Evolutionary conservation across 1,284 basidiomycete genomes (phyloP).

Genomic region (Trametes versicolor): DNA sequence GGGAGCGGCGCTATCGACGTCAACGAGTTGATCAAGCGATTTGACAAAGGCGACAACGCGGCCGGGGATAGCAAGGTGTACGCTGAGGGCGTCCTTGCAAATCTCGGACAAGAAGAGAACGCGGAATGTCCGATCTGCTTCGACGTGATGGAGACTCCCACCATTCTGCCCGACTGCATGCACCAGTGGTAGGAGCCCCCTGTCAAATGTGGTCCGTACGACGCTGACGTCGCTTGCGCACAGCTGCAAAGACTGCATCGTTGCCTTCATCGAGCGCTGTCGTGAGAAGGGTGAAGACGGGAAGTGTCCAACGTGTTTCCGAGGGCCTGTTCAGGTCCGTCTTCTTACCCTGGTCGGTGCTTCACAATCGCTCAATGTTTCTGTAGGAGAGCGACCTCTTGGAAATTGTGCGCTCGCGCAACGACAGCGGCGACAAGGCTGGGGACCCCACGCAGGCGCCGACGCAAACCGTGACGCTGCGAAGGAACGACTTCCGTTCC

Average conservation of each 20-base stretch:
- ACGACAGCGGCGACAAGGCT: conserved; percentile 38
- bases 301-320: conserved; percentile 76
- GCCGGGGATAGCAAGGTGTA: conserved; percentile 56
- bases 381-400: conserved; percentile 68
- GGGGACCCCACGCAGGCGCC: conserved; percentile 47
- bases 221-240: not conserved
- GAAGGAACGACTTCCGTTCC: conserved; percentile 85
- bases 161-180: conserved; percentile 81
- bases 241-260: conserved; percentile 88
- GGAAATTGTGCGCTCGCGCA: conserved; percentile 62
- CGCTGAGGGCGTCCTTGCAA: conserved; percentile 72
- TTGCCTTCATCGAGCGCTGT: conserved; percentile 71
- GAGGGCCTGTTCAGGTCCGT: conserved; percentile 69
- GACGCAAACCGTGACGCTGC: conserved; percentile 62
- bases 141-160: conserved; percentile 74
- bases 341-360: not conserved
- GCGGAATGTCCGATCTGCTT: conserved; percentile 87
- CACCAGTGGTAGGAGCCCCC: conserved; percentile 70
- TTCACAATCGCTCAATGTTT: not conserved
- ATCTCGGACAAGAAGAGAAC: conserved; percentile 58
- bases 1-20: conserved; percentile 62
- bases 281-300: conserved; percentile 73
- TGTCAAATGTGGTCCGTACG: not conserved
- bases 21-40: conserved; percentile 70
- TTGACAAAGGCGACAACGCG: conserved; percentile 55